Conservation (phyloP, 805 yeast genomes). For the Jamesozyma gamospora region DNA sequence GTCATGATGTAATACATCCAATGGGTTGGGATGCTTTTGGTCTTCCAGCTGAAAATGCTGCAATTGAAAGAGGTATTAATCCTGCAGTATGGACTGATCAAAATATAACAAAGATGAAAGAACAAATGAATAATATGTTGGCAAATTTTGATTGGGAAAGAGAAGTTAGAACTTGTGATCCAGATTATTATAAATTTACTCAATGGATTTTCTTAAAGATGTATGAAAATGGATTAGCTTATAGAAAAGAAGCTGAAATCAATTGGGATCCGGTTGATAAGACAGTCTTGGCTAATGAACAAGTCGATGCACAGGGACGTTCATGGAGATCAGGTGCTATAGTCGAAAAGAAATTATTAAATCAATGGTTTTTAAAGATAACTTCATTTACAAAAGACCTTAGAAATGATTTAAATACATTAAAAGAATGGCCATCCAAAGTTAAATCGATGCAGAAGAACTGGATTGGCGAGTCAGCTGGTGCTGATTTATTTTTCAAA, state of each 20-base stretch:
- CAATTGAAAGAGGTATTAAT: constrained; percentile 69
- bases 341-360: constrained; percentile 71
- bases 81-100: constrained; percentile 77
- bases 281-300: constrained; percentile 94
- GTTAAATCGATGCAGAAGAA: constrained; percentile 85
- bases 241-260: constrained; percentile 75
- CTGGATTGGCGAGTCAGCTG: constrained; percentile 88
- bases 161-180: constrained; percentile 76
- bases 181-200: constrained; percentile 87
- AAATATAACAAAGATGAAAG: constrained; percentile 79
- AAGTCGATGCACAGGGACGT: constrained; percentile 80
- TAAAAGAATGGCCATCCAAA: constrained; percentile 76
- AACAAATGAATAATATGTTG: constrained; percentile 66
- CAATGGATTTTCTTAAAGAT: constrained; percentile 73
- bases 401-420: constrained; percentile 48
- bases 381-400: constrained; percentile 69
- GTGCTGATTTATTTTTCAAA: constrained; percentile 57
- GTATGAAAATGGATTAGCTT: constrained; percentile 71
- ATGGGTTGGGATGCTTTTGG: constrained; percentile 99
- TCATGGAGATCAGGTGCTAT: constrained; percentile 97
- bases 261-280: constrained; percentile 97
- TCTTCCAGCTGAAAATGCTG: constrained; percentile 96
- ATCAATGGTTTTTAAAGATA: constrained; percentile 91
- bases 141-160: constrained; percentile 91
- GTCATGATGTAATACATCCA: constrained; percentile 77